Conservation (phyloP, 2,329 filamentous ascomycete species). For the Aspergillus uvarum region DNA sequence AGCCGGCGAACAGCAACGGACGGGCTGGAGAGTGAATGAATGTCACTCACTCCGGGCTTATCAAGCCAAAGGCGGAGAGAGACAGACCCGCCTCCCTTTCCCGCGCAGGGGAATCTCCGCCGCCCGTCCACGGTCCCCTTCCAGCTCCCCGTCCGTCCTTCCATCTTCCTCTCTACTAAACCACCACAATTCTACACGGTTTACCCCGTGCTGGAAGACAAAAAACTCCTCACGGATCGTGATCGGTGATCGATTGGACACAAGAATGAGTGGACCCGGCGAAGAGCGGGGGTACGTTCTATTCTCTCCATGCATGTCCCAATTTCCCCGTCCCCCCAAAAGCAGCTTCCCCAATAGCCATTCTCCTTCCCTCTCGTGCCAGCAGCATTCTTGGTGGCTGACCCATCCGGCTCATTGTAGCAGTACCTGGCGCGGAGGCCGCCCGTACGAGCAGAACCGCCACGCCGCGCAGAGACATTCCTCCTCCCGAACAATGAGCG, state of each 20-base stretch:
- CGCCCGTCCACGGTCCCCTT: not conserved
- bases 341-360: not conserved
- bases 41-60: not conserved
- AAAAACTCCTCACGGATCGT: not conserved
- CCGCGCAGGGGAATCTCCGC: not conserved
- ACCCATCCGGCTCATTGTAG: not conserved
- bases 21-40: not conserved
- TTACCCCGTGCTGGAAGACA: not conserved
- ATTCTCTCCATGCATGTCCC: not conserved
- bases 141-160: not conserved
- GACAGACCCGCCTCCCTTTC: not conserved
- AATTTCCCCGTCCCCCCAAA: not conserved
- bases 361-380: not conserved
- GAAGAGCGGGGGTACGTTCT: conserved; percentile 38
- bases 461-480: conserved; percentile 39
- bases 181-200: not conserved
- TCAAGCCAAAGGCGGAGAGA: conserved; percentile 18
- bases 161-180: not conserved
- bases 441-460: conserved; percentile 36
- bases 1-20: not conserved
- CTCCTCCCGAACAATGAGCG: conserved; percentile 32
- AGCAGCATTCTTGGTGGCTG: not conserved
- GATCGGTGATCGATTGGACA: not conserved
- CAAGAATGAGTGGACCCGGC: conserved; percentile 38
- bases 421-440: conserved; percentile 43